phyloP scores from a whole-genome alignment of 768 basidiomycete species.

The Podaxis carcinomalis region DNA sequence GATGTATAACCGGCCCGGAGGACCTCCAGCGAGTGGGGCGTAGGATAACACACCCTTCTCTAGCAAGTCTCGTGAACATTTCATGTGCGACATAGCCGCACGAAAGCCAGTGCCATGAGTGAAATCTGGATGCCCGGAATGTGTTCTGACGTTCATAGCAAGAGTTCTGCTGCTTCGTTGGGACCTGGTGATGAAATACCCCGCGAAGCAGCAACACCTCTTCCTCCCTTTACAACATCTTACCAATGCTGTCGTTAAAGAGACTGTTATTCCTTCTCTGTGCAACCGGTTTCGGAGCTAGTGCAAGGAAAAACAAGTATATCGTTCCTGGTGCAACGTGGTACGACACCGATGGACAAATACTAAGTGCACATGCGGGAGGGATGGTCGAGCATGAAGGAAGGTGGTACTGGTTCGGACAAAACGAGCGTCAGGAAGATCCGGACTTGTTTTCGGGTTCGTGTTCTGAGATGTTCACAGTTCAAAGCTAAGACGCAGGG shows the following conservation, averaged over 20 bases:
- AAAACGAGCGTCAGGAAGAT: constrained; percentile 21
- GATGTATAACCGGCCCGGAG: background rate
- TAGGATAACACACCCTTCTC: background rate
- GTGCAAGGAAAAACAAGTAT: constrained; percentile 18
- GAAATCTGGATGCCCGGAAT: background rate
- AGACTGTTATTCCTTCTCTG: background rate
- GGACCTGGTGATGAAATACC: background rate
- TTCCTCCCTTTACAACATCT: background rate
- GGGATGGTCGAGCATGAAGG: constrained; percentile 21
- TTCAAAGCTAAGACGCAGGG: background rate
- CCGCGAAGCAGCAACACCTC: too few relatives aligned
- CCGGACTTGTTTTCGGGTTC: constrained; percentile 20
- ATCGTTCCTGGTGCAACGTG: constrained; percentile 25
- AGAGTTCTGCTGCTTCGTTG: background rate
- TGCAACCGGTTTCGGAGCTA: background rate
- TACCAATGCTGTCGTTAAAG: background rate
- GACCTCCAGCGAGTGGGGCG: background rate
- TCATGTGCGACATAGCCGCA: background rate
- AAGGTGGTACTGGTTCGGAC: constrained; percentile 26
- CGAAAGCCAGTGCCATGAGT: background rate
- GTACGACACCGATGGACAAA: constrained; percentile 23
- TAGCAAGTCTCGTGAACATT: background rate
- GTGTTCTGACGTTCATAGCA: background rate
- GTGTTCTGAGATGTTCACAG: background rate
- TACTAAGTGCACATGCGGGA: constrained; percentile 23